phyloP scores from a whole-genome alignment of 78 protist species.

The Dictyostelium citrinum region DNA sequence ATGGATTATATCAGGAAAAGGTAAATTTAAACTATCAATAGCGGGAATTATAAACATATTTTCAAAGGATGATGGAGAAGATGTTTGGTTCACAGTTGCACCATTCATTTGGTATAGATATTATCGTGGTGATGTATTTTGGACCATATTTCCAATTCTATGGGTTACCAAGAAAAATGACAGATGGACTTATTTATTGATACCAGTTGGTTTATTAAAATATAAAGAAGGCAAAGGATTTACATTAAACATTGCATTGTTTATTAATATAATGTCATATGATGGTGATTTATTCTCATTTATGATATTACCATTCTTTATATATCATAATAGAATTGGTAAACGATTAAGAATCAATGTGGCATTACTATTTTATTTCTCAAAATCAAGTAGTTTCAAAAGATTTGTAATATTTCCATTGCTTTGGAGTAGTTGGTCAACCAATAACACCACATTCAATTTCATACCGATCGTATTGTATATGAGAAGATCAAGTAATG shows the following conservation, averaged over 20 bases:
- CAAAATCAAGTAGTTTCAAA: not conserved
- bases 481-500: not conserved
- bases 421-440: not conserved
- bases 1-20: slow-evolving; percentile 26
- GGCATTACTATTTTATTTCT: not conserved
- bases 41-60: slow-evolving; percentile 27
- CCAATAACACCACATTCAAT: not conserved
- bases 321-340: not conserved
- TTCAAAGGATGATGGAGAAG: slow-evolving; percentile 21
- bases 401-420: slow-evolving; percentile 16
- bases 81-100: slow-evolving; percentile 28
- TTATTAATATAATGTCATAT: not conserved
- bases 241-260: not conserved
- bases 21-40: slow-evolving; percentile 8
- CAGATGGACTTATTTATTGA: not conserved
- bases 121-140: slow-evolving; percentile 10
- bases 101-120: slow-evolving; percentile 67
- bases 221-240: not conserved
- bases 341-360: not conserved
- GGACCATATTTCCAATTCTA: slow-evolving; percentile 14
- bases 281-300: not conserved
- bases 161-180: slow-evolving; percentile 1
- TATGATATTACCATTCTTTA: slow-evolving; percentile 8
- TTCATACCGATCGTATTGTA: slow-evolving; percentile 6
- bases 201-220: not conserved